Evolutionary conservation across 1,139 yeast species (phyloP), one percentile per base, ranked within the genome.

Genomic region (Hansenula sp.): DNA sequence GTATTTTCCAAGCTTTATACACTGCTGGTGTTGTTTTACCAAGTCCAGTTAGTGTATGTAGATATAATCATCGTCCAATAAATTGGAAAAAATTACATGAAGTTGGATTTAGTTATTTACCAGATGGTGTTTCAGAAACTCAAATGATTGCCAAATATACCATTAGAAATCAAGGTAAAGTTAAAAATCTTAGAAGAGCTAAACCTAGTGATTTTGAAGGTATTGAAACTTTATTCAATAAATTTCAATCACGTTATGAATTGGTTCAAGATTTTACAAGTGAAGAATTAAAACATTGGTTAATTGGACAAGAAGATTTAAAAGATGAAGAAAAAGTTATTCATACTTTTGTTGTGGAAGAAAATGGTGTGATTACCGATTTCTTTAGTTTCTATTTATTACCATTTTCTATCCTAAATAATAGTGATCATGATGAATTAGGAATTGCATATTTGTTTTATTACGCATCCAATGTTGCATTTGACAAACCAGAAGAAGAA

Each of bases 1-100:
- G 86, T 43, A 84, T 90, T 45, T 92, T 97, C 97, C 97, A 92
- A 61, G 98, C 98, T 0, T 72, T 94, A 45, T 89, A 88, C 62
- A 90, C 99, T 12, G 96, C 94, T 0, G 98, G 98, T 7, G 77
- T 82, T 7, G 81, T 88, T 6, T 71, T 92, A 45, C 99, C 99
- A 17, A 82, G 92, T 19, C 99, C 99, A 0, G 76, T 92, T 9
- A 70, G 95, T n/a, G 81, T 88, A 2, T 82, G 95, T 59, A 77
- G 97, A 49, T 94, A 94, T 63, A 85, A 87, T 38, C 99, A 92
- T 64, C 83, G 98, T 52, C 95, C 97, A 3, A 69, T 92, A 49
- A 85, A 92, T 60, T 92, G 98, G 98, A 69, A 78, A 18, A 92
- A 88, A 58, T 72, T 92, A 27, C 73, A 84, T 56, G 96, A 88